Percentiles rank a stretch among this genome's conserved stretches.
These are phyloP conservation scores for Talaromyces atroroseus DNA, from an alignment of 2,329 filamentous ascomycete genomes.

Conservation along the genomic window DNA sequence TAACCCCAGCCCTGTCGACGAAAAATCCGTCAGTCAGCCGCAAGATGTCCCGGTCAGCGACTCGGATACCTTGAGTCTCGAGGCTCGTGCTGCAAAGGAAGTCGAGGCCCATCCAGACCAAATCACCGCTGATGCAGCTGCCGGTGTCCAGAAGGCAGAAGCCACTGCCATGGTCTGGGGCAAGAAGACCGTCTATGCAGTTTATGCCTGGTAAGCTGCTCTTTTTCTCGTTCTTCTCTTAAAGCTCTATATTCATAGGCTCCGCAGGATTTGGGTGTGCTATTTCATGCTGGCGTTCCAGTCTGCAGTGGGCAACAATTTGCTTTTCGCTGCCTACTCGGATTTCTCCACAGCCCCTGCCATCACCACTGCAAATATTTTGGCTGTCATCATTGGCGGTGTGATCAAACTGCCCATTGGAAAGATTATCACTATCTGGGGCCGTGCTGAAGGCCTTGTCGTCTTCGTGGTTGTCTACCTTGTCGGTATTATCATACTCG, in stretches of 20 bases:
- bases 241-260: constrained; percentile 14
- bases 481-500: constrained; percentile 55
- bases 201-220: constrained; percentile 28
- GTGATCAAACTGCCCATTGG: constrained; percentile 57
- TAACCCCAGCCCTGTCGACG: neutral
- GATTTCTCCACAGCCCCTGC: constrained; percentile 48
- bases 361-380: constrained; percentile 48
- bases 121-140: constrained; percentile 23
- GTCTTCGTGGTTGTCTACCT: constrained; percentile 46
- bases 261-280: constrained; percentile 40
- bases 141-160: constrained; percentile 39
- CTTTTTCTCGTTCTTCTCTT: constrained; percentile 16
- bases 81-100: constrained; percentile 26
- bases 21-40: constrained; percentile 6
- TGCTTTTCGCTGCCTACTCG: constrained; percentile 48
- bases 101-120: constrained; percentile 19
- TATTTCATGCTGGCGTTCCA: constrained; percentile 44
- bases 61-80: constrained; percentile 22
- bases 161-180: constrained; percentile 38
- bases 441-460: constrained; percentile 55
- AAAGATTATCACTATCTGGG: constrained; percentile 59
- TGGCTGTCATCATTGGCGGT: constrained; percentile 53
- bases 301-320: constrained; percentile 35
- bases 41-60: constrained; percentile 16
- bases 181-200: constrained; percentile 29